These are phyloP conservation scores for Geosmithia putterillii DNA, from an alignment of 2,329 filamentous ascomycete genomes.

Conservation along the genomic window DNA sequence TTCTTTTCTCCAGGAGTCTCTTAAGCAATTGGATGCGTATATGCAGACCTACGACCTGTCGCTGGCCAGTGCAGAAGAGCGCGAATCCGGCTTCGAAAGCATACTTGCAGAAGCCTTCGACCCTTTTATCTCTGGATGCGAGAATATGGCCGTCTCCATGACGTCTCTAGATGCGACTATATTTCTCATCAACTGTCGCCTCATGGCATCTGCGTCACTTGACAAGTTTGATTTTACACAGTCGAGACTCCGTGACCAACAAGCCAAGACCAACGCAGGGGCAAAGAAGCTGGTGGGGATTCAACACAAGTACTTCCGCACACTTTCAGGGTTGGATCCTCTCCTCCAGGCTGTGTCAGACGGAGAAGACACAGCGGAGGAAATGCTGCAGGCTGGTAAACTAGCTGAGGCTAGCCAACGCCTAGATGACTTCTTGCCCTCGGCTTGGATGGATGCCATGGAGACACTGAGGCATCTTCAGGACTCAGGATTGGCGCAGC, in stretches of 20 bases:
- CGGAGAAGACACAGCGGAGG: conserved; percentile 19
- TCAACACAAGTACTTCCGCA: conserved; percentile 62
- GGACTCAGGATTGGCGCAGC: conserved; percentile 57
- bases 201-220: conserved; percentile 44
- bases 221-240: conserved; percentile 51
- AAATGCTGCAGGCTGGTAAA: conserved; percentile 35
- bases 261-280: conserved; percentile 41
- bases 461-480: conserved; percentile 67
- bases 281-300: conserved; percentile 46
- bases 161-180: conserved; percentile 48
- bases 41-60: conserved; percentile 84
- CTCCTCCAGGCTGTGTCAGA: conserved; percentile 20
- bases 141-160: conserved; percentile 53
- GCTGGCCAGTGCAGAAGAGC: conserved; percentile 43
- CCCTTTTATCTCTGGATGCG: conserved; percentile 69
- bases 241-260: conserved; percentile 40
- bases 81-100: conserved; percentile 58
- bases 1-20: conserved; percentile 65
- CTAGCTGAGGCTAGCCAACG: conserved; percentile 60
- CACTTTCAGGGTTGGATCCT: conserved; percentile 55
- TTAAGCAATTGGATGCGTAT: conserved; percentile 65
- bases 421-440: conserved; percentile 84
- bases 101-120: conserved; percentile 72
- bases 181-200: conserved; percentile 62
- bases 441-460: conserved; percentile 82